A percentile compares a stretch with the other conserved stretches of the same genome.
These are phyloP conservation scores for Hypoxylon sp. DNA, from an alignment of 2,329 filamentous ascomycete species.

Conservation along the genomic window DNA sequence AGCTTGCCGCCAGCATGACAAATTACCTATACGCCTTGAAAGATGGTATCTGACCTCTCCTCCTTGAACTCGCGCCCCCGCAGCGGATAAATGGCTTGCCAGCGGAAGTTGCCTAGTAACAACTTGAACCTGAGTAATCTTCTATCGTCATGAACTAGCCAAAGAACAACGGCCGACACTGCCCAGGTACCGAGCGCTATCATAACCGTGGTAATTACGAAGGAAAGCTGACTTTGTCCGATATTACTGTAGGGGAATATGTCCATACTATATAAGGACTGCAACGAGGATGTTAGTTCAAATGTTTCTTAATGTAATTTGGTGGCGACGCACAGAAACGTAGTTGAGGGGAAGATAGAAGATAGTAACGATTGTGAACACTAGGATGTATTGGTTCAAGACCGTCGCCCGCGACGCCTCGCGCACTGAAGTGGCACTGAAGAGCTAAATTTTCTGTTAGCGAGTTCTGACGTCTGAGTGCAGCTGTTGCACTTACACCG, in stretches of 20 bases:
- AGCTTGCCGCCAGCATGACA: not conserved
- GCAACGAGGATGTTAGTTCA: not conserved
- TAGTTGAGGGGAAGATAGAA: constrained; percentile 42
- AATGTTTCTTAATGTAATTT: not conserved
- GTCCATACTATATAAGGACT: constrained; percentile 39
- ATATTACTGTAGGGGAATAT: constrained; percentile 30
- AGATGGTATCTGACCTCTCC: constrained; percentile 1
- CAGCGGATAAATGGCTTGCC: constrained; percentile 1
- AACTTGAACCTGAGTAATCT: constrained; percentile 23
- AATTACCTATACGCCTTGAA: constrained; percentile 16
- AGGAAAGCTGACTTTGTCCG: constrained; percentile 15
- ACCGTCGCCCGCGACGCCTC: constrained; percentile 37
- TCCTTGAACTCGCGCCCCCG: constrained; percentile 4
- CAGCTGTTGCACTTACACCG: constrained; percentile 23
- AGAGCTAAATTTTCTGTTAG: constrained; percentile 31
- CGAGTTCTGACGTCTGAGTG: not conserved
- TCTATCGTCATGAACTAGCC: constrained; percentile 36
- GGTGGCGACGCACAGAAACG: constrained; percentile 19
- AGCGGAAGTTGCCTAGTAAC: not conserved
- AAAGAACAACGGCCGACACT: constrained; percentile 32
- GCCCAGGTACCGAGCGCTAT: constrained; percentile 36
- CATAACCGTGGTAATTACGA: constrained; percentile 27
- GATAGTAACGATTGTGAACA: constrained; percentile 41
- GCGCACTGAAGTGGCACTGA: constrained; percentile 36
- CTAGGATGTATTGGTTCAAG: constrained; percentile 39